Evolutionary conservation across 768 basidiomycete species (phyloP).

Genomic region (Tephrocybe sp.): DNA sequence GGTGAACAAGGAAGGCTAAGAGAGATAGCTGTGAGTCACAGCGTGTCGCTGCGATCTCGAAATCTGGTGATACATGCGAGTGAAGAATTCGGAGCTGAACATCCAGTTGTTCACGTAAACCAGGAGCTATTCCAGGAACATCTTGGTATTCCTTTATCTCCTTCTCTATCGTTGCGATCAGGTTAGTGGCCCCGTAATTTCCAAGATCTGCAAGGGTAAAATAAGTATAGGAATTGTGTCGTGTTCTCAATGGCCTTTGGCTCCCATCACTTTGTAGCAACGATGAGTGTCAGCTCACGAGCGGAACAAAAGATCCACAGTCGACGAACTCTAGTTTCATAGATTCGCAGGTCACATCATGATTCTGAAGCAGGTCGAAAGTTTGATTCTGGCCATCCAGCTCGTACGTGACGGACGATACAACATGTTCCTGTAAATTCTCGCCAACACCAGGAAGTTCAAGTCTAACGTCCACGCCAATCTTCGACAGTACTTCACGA

Average conservation of each 20-base stretch:
- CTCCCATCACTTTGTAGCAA: constrained; percentile 19
- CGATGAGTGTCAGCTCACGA: background rate
- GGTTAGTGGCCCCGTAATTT: constrained; percentile 13
- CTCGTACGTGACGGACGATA: constrained; percentile 8
- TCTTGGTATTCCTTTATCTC: constrained; percentile 24
- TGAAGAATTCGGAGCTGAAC: constrained; percentile 31
- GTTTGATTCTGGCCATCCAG: constrained; percentile 6
- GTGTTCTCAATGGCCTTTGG: constrained; percentile 24
- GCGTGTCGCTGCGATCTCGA: constrained; percentile 24
- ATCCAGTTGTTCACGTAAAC: constrained; percentile 39
- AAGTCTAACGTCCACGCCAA: constrained; percentile 15
- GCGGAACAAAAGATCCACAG: background rate
- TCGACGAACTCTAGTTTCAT: constrained; percentile 8
- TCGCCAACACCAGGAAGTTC: constrained; percentile 19
- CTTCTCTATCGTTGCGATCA: constrained; percentile 21
- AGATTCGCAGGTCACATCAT: constrained; percentile 5
- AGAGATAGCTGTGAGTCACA: constrained; percentile 38
- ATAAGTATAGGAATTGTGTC: constrained; percentile 28
- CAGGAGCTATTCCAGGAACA: constrained; percentile 26
- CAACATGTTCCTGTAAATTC: constrained; percentile 18
- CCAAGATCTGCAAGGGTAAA: constrained; percentile 24
- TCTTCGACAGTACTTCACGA: constrained; percentile 3
- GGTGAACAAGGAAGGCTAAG: constrained; percentile 37
- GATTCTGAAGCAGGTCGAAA: constrained; percentile 9
- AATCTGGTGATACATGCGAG: constrained; percentile 24